Base-by-base conservation (phyloP, 2,329 filamentous ascomycete genomes). In the Microcyclosporella mali region DNA sequence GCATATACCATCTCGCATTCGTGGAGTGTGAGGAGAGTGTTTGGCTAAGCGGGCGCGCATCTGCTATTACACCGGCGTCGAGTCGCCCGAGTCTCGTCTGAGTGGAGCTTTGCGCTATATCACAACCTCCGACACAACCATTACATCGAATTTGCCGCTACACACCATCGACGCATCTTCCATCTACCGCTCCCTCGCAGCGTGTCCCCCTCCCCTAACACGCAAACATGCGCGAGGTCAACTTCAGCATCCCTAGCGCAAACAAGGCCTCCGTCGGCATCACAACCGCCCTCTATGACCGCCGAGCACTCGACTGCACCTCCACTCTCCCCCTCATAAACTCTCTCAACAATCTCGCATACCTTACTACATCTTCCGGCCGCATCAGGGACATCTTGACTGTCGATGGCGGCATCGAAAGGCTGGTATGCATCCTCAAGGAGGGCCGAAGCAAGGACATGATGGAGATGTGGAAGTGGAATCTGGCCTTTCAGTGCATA, bases 401-500 rank as follows among this genome's bases (percentile, higher is more conserved):
- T 44, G 88, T 98, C 70, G 92, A 98, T 84, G 92, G 92, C 68
- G 92, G 92, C 50, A 92, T 98, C 66, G 92, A 98, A 72, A 76
- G 90, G 53, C 74, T 98, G 56, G 87, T 98, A 64, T 95, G 88
- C 77, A 95, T 98, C 62, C 79, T 98, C 66, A 98, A 98, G 69
- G 88, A 95, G 68, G 92, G 92, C 51, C 79, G 92, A 63, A 95
- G 87, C 70, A 94, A 89, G 68, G 90, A 98, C 65, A 84, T 95
- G 82, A 95, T 97, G 90, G 90, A 95, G 66, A 95, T 95, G 86
- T 98, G 92, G 92, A 97, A 97, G 70, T 98, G 92, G 92, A 98
- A 95, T 62, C 77, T 98, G 50, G 92, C 92, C 40, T 98, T 98
- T 66, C 92, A 97, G 68, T 98, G 92, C 66, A 89, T 97, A 52